Conservation (phyloP, 2,329 filamentous ascomycete genomes). For the Pochonia chlamydosporia region DNA sequence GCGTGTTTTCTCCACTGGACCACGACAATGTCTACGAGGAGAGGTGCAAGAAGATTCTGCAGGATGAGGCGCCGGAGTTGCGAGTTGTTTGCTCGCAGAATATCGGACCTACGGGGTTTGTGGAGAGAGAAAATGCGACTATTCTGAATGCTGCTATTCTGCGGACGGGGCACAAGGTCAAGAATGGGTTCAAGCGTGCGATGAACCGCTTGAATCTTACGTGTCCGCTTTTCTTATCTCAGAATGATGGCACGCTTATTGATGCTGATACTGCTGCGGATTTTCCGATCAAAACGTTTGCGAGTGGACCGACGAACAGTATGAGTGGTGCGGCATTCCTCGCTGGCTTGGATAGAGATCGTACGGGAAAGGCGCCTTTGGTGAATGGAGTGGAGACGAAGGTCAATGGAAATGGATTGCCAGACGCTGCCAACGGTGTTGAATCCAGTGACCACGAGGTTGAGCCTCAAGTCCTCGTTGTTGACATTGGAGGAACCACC, state of each 20-base stretch:
- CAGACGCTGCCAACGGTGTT: not conserved
- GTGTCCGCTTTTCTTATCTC: conserved; percentile 43
- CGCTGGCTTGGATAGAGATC: conserved; percentile 34
- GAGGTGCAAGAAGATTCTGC: conserved; percentile 29
- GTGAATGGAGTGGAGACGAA: not conserved
- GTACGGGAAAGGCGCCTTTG: not conserved
- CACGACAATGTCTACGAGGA: conserved; percentile 34
- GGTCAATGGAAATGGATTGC: conserved; percentile 1
- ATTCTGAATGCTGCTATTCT: conserved; percentile 50
- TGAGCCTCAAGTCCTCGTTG: conserved; percentile 37
- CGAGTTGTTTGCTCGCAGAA: conserved; percentile 36
- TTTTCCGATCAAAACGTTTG: conserved; percentile 47
- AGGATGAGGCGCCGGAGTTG: conserved; percentile 26
- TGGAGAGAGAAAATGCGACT: conserved; percentile 47
- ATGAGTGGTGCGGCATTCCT: conserved; percentile 49
- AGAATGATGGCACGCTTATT: conserved; percentile 49
- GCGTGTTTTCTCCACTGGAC: conserved; percentile 41
- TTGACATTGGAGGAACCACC: conserved; percentile 57
- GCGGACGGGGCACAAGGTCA: conserved; percentile 39
- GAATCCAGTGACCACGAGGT: not conserved
- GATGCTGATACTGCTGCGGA: conserved; percentile 40
- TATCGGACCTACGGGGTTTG: conserved; percentile 37
- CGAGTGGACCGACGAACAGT: conserved; percentile 48
- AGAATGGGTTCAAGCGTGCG: conserved; percentile 39
- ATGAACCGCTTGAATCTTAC: conserved; percentile 34